Base-by-base conservation (phyloP, 106 monocot species). In the Dioscorea zingiberensis region DNA sequence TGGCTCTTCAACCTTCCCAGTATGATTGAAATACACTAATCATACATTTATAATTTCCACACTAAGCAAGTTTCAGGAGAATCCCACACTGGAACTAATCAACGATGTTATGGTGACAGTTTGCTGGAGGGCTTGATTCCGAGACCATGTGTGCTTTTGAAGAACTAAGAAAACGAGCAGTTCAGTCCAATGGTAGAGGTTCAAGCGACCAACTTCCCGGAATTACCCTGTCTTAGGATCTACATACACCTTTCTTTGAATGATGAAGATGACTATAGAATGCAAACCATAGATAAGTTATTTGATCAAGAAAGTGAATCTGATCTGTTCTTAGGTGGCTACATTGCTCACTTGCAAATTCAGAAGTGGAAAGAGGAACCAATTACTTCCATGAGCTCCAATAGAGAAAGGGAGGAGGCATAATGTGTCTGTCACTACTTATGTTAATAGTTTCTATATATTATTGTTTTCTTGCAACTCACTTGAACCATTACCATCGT, bases 41-140 rank as follows among this genome's bases (percentile, higher is more conserved):
- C n/a, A 21, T 14, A 60, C 27, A 26, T 13, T 18, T 22, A 25
- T 60, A 3, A 60, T 60, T 60, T 26, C 9, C 13, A 28, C 25
- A 13, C 13, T 4, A 9, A 60, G 27, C 27, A 4, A 13, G n/a
- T n/a, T n/a, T n/a, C n/a, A n/a, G n/a, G n/a, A n/a, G n/a, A n/a
- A n/a, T n/a, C n/a, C n/a, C n/a, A n/a, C n/a, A n/a, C n/a, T n/a
- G n/a, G n/a, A n/a, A n/a, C n/a, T n/a, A 27, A 25, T 27, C 11
- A 15, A 21, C 29, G 21, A 19, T 21, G 12, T 28, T 54, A 5
- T 16, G 16, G 53, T 28, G 11, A 14, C 80, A 90, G 90, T 90
- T 90, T 80, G 83, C 76, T 14, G 90, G 90, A 72, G 83, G 90
- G 18, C 79, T 90, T 1, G 90, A 90, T 44, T 64, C 68, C 0